A percentile compares a stretch with the other conserved stretches of the same genome.
Evolutionary conservation across 192 early-diverging fungal genomes (phyloP).

Genomic region (Chytriomyces sp.): DNA sequence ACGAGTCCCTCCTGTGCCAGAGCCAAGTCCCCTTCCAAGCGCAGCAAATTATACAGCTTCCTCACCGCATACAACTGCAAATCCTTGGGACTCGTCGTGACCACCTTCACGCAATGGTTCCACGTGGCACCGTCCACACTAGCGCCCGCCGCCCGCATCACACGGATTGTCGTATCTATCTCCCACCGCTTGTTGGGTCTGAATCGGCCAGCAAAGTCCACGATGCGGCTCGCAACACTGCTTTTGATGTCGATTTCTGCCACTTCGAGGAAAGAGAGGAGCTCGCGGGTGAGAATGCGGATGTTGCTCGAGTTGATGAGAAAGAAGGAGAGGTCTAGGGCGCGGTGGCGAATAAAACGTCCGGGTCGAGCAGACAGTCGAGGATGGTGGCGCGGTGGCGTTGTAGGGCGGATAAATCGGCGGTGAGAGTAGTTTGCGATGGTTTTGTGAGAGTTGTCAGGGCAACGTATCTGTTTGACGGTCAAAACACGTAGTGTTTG

Average conservation of each 20-base stretch:
- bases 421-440: conserved; percentile 58
- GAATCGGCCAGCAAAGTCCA: conserved; percentile 89
- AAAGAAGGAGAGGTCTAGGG: conserved; percentile 94
- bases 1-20: conserved; percentile 82
- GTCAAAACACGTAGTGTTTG: too few relatives aligned
- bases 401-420: conserved; percentile 93
- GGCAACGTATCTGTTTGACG: conserved; percentile 97
- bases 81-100: conserved; percentile 71
- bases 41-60: conserved; percentile 84
- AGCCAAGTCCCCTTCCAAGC: conserved; percentile 67
- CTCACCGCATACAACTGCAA: conserved; percentile 91
- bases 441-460: conserved; percentile 94
- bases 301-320: conserved; percentile 94
- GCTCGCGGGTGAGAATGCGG: conserved; percentile 86
- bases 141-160: conserved; percentile 66
- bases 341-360: conserved; percentile 96
- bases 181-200: conserved; percentile 97
- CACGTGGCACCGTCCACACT: conserved; percentile 54
- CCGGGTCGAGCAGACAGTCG: conserved; percentile 91
- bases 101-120: conserved; percentile 83
- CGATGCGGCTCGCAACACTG: conserved; percentile 88
- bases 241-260: conserved; percentile 88
- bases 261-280: conserved; percentile 89
- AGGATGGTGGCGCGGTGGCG: conserved; percentile 95
- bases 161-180: conserved; percentile 90